Percentiles rank a stretch among this genome's conserved stretches.
These are phyloP conservation scores for Chrysosporium keratinophilum DNA, from an alignment of 2,329 filamentous ascomycete genomes.

Conservation along the genomic window DNA sequence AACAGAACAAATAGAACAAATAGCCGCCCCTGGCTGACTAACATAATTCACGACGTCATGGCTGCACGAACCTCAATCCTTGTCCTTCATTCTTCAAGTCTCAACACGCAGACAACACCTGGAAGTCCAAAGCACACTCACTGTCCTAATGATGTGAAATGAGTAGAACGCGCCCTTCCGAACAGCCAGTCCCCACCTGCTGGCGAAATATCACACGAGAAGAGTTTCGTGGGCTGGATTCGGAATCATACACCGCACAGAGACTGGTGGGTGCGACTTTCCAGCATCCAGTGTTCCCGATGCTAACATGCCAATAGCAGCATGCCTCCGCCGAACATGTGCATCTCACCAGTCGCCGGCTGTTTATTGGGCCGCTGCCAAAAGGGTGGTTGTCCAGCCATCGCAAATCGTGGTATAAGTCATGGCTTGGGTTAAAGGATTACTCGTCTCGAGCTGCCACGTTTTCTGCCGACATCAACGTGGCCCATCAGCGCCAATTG, in stretches of 20 bases:
- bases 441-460: slow-evolving; percentile 41
- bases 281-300: slow-evolving; percentile 9
- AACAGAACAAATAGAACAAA: slow-evolving; percentile 1
- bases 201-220: slow-evolving; percentile 14
- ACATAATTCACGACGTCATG: slow-evolving; percentile 25
- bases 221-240: slow-evolving; percentile 32
- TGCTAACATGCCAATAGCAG: slow-evolving; percentile 32
- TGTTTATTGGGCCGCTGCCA: slow-evolving; percentile 57
- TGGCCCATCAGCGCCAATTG: slow-evolving; percentile 28
- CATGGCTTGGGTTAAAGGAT: slow-evolving; percentile 34
- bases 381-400: slow-evolving; percentile 55
- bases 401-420: slow-evolving; percentile 53
- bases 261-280: slow-evolving; percentile 37
- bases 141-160: slow-evolving; percentile 13
- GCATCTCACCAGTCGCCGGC: slow-evolving; percentile 50
- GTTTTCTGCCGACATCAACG: slow-evolving; percentile 42
- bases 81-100: background rate
- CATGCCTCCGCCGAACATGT: slow-evolving; percentile 53
- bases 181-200: slow-evolving; percentile 13
- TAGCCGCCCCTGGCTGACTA: background rate
- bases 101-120: background rate
- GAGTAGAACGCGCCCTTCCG: slow-evolving; percentile 9
- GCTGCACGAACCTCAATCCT: background rate
- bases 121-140: background rate
- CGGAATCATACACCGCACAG: slow-evolving; percentile 45